These are phyloP conservation scores for Emiliania huxleyi DNA, from an alignment of 78 protist genomes.

Conservation along the genomic window DNA sequence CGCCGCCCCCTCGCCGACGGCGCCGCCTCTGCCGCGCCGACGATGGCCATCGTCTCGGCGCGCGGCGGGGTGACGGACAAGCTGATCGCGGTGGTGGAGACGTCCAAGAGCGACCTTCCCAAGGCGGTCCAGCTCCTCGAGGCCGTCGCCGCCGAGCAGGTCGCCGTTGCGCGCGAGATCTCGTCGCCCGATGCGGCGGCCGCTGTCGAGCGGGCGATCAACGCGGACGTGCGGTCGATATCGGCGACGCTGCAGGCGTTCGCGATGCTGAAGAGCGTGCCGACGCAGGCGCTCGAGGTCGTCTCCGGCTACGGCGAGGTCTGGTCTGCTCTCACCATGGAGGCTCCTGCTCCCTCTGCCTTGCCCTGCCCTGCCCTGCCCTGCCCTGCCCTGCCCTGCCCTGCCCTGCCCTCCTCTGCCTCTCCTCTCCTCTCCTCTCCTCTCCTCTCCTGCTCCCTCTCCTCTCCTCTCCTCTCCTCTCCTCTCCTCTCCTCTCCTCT, in stretches of 20 bases:
- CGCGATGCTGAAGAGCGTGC: background rate
- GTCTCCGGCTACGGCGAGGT: conserved; percentile 43
- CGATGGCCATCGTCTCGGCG: conserved; percentile 42
- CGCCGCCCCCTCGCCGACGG: background rate
- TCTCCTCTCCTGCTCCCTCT: too few species aligned
- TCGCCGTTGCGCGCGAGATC: background rate
- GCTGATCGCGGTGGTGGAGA: conserved; percentile 26
- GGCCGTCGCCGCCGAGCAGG: background rate
- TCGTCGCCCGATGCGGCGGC: background rate
- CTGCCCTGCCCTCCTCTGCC: too few species aligned
- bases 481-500: too few species aligned
- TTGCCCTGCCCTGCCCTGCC: too few species aligned
- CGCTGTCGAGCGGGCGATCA: background rate
- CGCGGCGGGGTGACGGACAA: conserved; percentile 38
- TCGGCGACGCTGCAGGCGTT: background rate
- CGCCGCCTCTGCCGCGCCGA: background rate
- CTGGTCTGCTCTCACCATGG: conserved; percentile 24
- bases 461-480: too few species aligned
- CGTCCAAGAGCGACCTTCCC: background rate
- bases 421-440: too few species aligned
- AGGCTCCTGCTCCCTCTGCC: too few species aligned
- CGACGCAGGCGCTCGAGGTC: background rate
- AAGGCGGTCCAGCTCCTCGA: background rate
- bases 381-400: too few species aligned
- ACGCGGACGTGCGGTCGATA: background rate